phyloP scores from a whole-genome alignment of 2,329 filamentous ascomycete genomes.

The Pseudopithomyces chartarum region DNA sequence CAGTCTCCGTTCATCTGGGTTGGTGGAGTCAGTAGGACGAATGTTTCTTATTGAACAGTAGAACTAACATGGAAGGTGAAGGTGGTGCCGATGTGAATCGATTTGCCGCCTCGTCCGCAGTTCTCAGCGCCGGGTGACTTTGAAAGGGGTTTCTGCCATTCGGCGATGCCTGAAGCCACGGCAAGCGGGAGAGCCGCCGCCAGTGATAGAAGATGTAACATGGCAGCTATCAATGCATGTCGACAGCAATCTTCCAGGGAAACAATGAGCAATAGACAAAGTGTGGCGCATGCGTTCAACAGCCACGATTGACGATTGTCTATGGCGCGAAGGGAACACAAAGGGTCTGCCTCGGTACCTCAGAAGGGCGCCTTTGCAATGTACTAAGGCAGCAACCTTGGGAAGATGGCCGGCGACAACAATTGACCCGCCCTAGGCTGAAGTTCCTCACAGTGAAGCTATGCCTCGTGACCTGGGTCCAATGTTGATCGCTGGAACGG shows the following conservation, averaged over 20 bases:
- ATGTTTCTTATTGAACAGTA: not conserved
- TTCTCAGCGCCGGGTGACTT: conserved; percentile 6
- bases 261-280: not conserved
- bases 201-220: conserved; percentile 8
- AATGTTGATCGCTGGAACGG: not conserved
- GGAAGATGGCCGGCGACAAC: too few species aligned
- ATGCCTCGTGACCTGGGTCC: not conserved
- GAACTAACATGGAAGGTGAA: conserved; percentile 11
- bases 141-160: conserved; percentile 13
- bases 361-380: not conserved
- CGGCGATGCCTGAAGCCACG: conserved; percentile 4
- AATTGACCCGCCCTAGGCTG: too few species aligned
- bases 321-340: not conserved
- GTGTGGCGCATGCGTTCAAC: conserved; percentile 1
- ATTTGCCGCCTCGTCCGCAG: conserved; percentile 10
- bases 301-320: conserved; percentile 1
- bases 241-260: not conserved
- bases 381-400: too few species aligned
- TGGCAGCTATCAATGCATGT: conserved; percentile 1
- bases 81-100: conserved; percentile 4
- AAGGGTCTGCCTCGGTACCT: not conserved
- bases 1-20: conserved; percentile 14
- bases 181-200: conserved; percentile 2
- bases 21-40: not conserved
- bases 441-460: not conserved